Conservation (phyloP, 176 grass and related monocot genomes). For the Eragrostis nindensis region DNA sequence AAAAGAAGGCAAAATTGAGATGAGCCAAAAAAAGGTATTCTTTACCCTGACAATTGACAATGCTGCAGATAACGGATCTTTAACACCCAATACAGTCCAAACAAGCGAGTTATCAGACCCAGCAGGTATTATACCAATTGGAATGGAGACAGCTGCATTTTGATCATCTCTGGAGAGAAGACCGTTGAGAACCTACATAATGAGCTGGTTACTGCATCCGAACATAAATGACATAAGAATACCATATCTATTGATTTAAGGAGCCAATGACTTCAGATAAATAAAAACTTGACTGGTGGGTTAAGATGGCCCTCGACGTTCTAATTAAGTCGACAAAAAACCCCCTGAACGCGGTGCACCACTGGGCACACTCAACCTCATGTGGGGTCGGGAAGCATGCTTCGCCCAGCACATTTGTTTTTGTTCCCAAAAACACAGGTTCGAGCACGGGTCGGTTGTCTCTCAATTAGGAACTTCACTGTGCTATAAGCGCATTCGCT, state of each 20-base stretch:
- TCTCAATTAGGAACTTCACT: background rate
- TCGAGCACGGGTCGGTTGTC: background rate
- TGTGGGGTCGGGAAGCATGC: background rate
- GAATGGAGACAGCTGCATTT: constrained; percentile 82
- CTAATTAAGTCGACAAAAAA: background rate
- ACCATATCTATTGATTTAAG: constrained; percentile 15
- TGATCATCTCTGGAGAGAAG: constrained; percentile 92
- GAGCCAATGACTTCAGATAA: constrained; percentile 28
- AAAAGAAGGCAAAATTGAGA: constrained; percentile 32
- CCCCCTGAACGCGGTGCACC: background rate
- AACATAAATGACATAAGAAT: constrained; percentile 25
- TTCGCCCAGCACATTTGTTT: background rate
- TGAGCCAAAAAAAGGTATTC: constrained; percentile 17
- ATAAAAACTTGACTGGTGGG: constrained; percentile 3
- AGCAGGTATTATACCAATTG: constrained; percentile 99
- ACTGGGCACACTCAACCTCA: background rate
- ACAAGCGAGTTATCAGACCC: constrained; percentile 99
- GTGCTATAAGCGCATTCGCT: background rate
- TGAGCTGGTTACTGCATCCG: constrained; percentile 40
- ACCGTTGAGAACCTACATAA: constrained; percentile 89
- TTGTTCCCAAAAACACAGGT: background rate
- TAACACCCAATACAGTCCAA: constrained; percentile 96
- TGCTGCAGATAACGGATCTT: constrained; percentile 97
- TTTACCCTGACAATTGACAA: constrained; percentile 91
- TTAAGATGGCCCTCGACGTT: no score